Conservation (phyloP, 225 moss, liverwort and hornwort genomes). For the Polytrichum commune region DNA sequence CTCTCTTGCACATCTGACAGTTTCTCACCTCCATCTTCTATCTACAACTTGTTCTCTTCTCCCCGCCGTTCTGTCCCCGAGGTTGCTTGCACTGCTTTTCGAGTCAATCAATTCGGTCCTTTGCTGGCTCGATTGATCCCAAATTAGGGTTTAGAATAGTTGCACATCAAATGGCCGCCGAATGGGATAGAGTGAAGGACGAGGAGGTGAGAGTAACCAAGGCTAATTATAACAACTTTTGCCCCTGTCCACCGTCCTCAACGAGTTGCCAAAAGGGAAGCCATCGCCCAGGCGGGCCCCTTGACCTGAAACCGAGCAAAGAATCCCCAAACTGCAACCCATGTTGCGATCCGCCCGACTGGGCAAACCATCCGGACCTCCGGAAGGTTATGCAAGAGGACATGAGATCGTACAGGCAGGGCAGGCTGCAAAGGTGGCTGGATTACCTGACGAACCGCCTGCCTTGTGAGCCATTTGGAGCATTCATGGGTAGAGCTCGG, state of each 20-base stretch:
- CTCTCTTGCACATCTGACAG: too few relatives aligned
- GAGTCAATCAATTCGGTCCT: too few relatives aligned
- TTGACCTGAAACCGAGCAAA: neutral
- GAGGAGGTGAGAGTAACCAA: too few relatives aligned
- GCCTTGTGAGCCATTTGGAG: slow-evolving; percentile 11
- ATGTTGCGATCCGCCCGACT: neutral
- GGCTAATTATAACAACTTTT: too few relatives aligned
- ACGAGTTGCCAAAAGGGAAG: neutral
- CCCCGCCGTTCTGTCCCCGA: too few relatives aligned
- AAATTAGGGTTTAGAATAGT: too few relatives aligned
- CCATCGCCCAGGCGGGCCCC: neutral
- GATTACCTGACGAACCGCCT: slow-evolving; percentile 18
- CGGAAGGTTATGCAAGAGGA: slow-evolving; percentile 9
- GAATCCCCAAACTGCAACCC: slow-evolving; percentile 5
- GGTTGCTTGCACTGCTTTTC: too few relatives aligned
- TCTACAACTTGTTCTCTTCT: too few relatives aligned
- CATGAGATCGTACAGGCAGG: slow-evolving; percentile 13
- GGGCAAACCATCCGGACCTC: slow-evolving; percentile 13
- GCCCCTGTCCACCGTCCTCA: neutral
- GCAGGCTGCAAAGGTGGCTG: slow-evolving; percentile 18
- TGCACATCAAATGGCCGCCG: too few relatives aligned
- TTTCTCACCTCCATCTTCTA: too few relatives aligned
- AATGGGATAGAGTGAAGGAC: too few relatives aligned
- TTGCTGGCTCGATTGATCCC: too few relatives aligned
- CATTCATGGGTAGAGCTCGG: slow-evolving; percentile 12